These are phyloP conservation scores for Gnaphalium uliginosum DNA, from an alignment of 129 eudicot species.

Conservation along the genomic window DNA sequence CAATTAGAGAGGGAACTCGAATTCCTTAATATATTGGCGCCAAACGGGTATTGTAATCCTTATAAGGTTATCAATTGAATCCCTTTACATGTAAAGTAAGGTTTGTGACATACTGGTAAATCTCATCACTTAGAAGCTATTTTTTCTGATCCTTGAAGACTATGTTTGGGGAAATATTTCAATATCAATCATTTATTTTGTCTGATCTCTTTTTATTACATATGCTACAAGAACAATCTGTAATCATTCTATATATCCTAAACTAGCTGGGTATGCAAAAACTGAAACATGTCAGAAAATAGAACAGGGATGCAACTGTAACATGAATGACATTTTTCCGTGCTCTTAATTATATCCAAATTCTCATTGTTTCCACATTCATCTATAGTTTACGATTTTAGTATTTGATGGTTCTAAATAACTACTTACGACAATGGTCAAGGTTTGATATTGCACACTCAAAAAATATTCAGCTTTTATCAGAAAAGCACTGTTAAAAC, in stretches of 20 bases:
- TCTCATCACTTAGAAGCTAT: background rate
- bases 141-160: background rate
- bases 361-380: background rate
- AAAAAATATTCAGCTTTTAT: background rate
- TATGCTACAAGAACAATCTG: background rate
- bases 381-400: background rate
- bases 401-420: background rate
- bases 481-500: background rate
- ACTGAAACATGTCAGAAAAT: background rate
- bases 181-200: too few relatives aligned
- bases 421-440: background rate
- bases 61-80: too few relatives aligned
- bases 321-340: background rate
- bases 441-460: background rate
- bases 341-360: too few relatives aligned
- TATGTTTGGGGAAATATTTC: background rate
- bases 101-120: too few relatives aligned
- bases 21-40: too few relatives aligned
- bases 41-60: too few relatives aligned
- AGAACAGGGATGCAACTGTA: background rate
- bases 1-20: too few relatives aligned
- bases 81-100: too few relatives aligned
- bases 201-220: background rate
- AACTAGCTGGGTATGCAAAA: too few relatives aligned
- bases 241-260: background rate